Evolutionary conservation across 1,284 basidiomycete species (phyloP).

Genomic region (Neotropicomus parvogracilis): DNA sequence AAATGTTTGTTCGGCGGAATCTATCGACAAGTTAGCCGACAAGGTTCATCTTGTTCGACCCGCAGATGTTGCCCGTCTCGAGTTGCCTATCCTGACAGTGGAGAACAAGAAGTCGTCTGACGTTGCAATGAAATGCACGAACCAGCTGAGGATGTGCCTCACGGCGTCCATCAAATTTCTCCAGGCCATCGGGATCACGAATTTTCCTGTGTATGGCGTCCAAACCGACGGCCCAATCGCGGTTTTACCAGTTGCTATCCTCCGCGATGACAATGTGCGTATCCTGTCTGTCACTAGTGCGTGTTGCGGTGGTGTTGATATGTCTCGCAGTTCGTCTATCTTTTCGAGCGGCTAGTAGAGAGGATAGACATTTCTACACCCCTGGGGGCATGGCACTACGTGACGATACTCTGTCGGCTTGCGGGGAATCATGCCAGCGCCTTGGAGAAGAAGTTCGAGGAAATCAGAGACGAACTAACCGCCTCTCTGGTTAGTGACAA

Average conservation of each 20-base stretch:
- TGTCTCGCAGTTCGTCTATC: conserved; percentile 3
- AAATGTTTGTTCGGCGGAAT: not conserved
- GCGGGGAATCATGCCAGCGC: conserved; percentile 3
- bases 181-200: conserved; percentile 4
- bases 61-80: not conserved
- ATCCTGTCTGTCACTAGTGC: too few species aligned
- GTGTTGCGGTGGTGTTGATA: not conserved
- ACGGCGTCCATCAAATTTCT: conserved; percentile 14
- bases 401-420: conserved; percentile 11
- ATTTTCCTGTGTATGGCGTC: conserved; percentile 7
- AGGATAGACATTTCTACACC: conserved; percentile 8
- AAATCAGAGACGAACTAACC: not conserved
- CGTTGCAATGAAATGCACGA: conserved; percentile 1
- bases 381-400: conserved; percentile 8
- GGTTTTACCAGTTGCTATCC: conserved; percentile 4
- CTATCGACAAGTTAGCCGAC: not conserved
- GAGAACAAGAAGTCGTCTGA: conserved; percentile 9
- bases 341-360: conserved; percentile 10
- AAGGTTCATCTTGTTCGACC: not conserved
- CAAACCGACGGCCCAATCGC: conserved; percentile 7
- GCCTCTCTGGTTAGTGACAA: not conserved
- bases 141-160: conserved; percentile 15
- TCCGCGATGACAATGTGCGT: conserved; percentile 9
- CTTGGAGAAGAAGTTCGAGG: conserved; percentile 3
- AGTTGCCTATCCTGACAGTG: conserved; percentile 9